Conservation (phyloP, 1,284 basidiomycete genomes). For the Porodaedalea pini region DNA sequence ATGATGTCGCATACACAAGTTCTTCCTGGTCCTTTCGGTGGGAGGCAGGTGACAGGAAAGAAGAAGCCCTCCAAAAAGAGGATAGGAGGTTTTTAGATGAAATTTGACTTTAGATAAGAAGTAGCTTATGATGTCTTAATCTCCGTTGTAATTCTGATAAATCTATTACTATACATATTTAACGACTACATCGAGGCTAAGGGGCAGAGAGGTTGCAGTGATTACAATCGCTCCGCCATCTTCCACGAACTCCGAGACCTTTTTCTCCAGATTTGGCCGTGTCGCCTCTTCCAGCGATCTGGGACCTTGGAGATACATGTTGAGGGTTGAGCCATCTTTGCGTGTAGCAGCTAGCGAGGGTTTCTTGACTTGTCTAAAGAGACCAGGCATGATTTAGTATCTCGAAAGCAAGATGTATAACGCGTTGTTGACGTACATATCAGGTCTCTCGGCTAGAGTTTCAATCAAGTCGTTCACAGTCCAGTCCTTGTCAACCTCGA, state of each 20-base stretch:
- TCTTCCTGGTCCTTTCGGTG: conserved; percentile 68
- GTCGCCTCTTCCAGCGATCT: conserved; percentile 86
- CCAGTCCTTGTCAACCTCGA: conserved; percentile 64
- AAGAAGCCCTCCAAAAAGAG: conserved; percentile 68
- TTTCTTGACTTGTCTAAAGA: conserved; percentile 84
- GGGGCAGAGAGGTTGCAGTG: conserved; percentile 85
- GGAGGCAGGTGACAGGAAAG: conserved; percentile 45
- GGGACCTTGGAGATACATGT: conserved; percentile 91
- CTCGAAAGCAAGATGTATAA: conserved; percentile 10
- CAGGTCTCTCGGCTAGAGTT: conserved; percentile 77
- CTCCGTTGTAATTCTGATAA: background rate
- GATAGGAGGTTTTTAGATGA: conserved; percentile 64
- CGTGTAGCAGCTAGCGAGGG: conserved; percentile 72
- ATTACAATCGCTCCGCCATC: conserved; percentile 80
- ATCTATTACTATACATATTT: conserved; percentile 17
- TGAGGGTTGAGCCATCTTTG: conserved; percentile 39
- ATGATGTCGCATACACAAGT: conserved; percentile 65
- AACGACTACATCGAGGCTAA: conserved; percentile 50
- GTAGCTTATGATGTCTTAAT: background rate
- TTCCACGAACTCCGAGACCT: conserved; percentile 74
- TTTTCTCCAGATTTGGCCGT: conserved; percentile 84
- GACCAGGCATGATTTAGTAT: background rate
- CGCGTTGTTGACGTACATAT: conserved; percentile 60
- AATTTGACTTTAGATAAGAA: background rate
- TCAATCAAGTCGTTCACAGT: conserved; percentile 87